phyloP scores from a whole-genome alignment of 2,329 filamentous ascomycete genomes.

The Cercospora janseana region DNA sequence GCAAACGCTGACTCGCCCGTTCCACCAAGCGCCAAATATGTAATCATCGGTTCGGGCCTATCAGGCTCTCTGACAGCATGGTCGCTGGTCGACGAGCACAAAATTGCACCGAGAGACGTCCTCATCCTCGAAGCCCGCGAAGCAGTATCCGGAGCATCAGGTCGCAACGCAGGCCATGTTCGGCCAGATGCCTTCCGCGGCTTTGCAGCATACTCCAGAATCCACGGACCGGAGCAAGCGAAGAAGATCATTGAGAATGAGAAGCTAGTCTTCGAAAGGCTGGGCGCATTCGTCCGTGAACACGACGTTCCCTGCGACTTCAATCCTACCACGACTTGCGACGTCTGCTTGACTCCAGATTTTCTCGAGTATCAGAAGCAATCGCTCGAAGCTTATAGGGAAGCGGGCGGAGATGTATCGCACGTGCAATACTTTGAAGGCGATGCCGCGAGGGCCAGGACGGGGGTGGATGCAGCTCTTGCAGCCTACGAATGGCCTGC shows the following conservation, averaged over 20 bases:
- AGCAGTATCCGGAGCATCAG: slow-evolving; percentile 47
- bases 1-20: slow-evolving; percentile 38
- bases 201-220: slow-evolving; percentile 45
- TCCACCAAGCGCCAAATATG: slow-evolving; percentile 38
- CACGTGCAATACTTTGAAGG: slow-evolving; percentile 44
- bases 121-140: slow-evolving; percentile 48
- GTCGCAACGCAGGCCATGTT: slow-evolving; percentile 48
- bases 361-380: slow-evolving; percentile 48
- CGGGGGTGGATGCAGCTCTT: slow-evolving; percentile 41
- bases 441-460: slow-evolving; percentile 41
- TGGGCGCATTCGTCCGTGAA: slow-evolving; percentile 45
- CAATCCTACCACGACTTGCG: slow-evolving; percentile 48
- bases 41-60: slow-evolving; percentile 47
- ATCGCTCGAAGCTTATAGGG: slow-evolving; percentile 41
- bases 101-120: slow-evolving; percentile 38
- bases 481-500: slow-evolving; percentile 55
- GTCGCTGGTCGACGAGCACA: slow-evolving; percentile 40
- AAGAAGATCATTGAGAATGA: slow-evolving; percentile 50
- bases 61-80: slow-evolving; percentile 45
- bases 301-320: slow-evolving; percentile 49
- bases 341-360: slow-evolving; percentile 50
- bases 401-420: slow-evolving; percentile 47
- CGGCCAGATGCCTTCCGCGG: slow-evolving; percentile 51
- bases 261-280: slow-evolving; percentile 42
- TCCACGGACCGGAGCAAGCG: slow-evolving; percentile 47